phyloP scores from a whole-genome alignment of 306 rosid species.

The Citrullus colocynthis region DNA sequence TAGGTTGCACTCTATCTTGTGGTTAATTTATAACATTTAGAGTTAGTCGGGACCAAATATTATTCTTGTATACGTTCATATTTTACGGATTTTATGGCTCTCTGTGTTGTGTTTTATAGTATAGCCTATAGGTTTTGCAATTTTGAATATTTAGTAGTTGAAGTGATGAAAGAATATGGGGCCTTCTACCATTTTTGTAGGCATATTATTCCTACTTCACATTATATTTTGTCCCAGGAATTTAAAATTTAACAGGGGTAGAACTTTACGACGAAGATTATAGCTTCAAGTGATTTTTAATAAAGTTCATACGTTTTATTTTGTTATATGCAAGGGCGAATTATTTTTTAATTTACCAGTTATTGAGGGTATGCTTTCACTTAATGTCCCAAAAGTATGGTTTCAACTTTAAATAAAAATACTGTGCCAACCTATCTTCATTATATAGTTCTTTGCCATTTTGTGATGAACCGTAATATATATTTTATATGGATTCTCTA shows the following conservation, averaged over 20 bases:
- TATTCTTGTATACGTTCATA: background rate
- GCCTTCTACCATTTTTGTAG: background rate
- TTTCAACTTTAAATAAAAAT: background rate
- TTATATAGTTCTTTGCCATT: background rate
- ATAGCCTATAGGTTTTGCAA: background rate
- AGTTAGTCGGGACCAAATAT: background rate
- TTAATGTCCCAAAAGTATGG: background rate
- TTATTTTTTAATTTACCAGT: background rate
- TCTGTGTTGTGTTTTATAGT: background rate
- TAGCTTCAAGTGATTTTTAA: background rate
- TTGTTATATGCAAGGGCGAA: background rate
- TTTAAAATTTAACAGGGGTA: background rate
- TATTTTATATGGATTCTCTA: background rate
- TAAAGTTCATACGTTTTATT: background rate
- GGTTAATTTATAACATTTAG: background rate
- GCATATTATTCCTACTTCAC: background rate
- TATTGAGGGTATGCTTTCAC: background rate
- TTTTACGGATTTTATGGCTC: background rate
- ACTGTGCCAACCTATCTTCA: background rate
- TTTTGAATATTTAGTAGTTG: background rate
- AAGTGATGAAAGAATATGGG: background rate
- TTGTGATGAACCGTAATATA: background rate
- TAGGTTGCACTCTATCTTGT: background rate
- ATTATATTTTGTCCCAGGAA: background rate
- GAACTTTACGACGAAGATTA: background rate